phyloP scores from a whole-genome alignment of 2,329 filamentous ascomycete species.

The Botryotinia globosa region DNA sequence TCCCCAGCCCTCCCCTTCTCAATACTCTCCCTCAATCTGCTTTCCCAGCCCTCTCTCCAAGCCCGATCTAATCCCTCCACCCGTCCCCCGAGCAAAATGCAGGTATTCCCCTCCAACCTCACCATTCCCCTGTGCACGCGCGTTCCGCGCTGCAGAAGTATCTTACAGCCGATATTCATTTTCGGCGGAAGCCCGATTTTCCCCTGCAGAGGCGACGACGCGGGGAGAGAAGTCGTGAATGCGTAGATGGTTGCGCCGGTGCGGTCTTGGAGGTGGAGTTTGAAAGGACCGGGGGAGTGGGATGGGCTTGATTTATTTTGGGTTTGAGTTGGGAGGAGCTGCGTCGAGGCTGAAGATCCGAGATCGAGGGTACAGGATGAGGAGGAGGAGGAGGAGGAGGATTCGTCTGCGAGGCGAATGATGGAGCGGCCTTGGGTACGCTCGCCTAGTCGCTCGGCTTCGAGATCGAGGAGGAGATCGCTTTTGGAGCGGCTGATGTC shows the following conservation, averaged over 20 bases:
- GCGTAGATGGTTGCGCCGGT: slow-evolving; percentile 66
- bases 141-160: slow-evolving; percentile 66
- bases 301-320: slow-evolving; percentile 27
- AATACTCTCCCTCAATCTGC: slow-evolving; percentile 61
- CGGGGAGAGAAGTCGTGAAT: slow-evolving; percentile 58
- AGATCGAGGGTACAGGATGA: neutral
- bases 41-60: slow-evolving; percentile 72
- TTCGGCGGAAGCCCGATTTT: slow-evolving; percentile 56
- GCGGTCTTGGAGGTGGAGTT: slow-evolving; percentile 78
- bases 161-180: slow-evolving; percentile 76
- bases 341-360: slow-evolving; percentile 2
- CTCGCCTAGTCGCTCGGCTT: slow-evolving; percentile 70
- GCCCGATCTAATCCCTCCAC: slow-evolving; percentile 75
- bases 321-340: neutral
- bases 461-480: slow-evolving; percentile 82
- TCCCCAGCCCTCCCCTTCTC: slow-evolving; percentile 26
- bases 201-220: slow-evolving; percentile 49
- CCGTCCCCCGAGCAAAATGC: slow-evolving; percentile 80
- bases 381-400: neutral
- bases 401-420: slow-evolving; percentile 63
- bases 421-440: slow-evolving; percentile 75
- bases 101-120: slow-evolving; percentile 68
- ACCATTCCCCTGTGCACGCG: slow-evolving; percentile 72
- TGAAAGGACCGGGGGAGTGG: slow-evolving; percentile 59
- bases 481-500: slow-evolving; percentile 77